phyloP scores from a whole-genome alignment of 495 filamentous ascomycete genomes.

The Penicillium cataractarum region DNA sequence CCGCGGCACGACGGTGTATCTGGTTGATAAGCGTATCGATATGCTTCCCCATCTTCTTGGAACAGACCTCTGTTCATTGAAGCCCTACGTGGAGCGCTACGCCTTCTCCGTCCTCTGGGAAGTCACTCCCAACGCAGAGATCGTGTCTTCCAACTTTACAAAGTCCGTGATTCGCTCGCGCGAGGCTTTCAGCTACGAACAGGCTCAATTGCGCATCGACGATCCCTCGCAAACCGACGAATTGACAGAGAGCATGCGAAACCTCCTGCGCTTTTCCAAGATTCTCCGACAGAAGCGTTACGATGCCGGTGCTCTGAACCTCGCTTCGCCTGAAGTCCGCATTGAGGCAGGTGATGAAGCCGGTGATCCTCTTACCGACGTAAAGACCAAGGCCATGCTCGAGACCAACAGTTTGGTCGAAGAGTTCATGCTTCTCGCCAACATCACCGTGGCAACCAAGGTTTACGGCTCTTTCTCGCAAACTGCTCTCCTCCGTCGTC shows the following conservation, averaged over 20 bases:
- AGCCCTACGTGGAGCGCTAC: conserved; percentile 96
- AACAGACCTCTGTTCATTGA: conserved; percentile 94
- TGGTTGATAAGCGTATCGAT: conserved; percentile 98
- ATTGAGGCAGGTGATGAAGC: conserved; percentile 94
- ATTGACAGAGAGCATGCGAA: conserved; percentile 87
- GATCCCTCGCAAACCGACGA: conserved; percentile 83
- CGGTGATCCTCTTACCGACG: conserved; percentile 86
- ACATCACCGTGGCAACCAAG: conserved; percentile 86
- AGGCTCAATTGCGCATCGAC: conserved; percentile 91
- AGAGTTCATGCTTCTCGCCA: conserved; percentile 99
- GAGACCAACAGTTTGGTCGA: conserved; percentile 97
- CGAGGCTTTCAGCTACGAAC: conserved; percentile 96
- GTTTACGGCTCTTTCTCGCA: conserved; percentile 90
- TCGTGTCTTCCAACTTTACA: conserved; percentile 80
- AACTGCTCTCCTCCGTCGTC: conserved; percentile 89
- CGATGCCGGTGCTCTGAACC: conserved; percentile 91
- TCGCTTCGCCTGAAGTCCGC: conserved; percentile 93
- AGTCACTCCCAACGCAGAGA: conserved; percentile 79
- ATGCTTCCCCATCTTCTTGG: conserved; percentile 97
- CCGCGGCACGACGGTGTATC: conserved; percentile 93
- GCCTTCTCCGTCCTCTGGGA: conserved; percentile 97
- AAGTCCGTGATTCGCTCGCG: conserved; percentile 98
- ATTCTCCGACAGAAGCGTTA: conserved; percentile 94
- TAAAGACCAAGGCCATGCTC: conserved; percentile 91
- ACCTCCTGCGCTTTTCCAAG: conserved; percentile 84